These are phyloP conservation scores for Anastatica hierochuntica DNA, from an alignment of 345 rosid genomes.

Conservation along the genomic window DNA sequence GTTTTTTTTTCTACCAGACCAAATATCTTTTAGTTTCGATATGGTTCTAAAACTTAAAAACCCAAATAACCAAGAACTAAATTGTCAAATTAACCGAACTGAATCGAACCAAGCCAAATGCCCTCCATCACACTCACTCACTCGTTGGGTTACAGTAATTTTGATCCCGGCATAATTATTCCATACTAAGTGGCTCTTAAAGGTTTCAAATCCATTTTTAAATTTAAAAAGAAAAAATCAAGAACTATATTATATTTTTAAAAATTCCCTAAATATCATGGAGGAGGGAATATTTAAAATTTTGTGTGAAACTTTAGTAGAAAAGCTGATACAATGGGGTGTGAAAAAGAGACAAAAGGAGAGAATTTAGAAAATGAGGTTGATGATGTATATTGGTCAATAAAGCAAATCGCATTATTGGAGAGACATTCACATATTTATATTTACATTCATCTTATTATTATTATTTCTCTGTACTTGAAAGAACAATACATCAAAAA, in stretches of 20 bases:
- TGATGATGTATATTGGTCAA: slow-evolving; percentile 36
- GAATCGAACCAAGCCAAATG: too few species aligned
- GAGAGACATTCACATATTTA: slow-evolving; percentile 19
- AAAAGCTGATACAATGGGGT: too few species aligned
- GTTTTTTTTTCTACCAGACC: too few species aligned
- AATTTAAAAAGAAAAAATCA: not conserved
- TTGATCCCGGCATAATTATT: too few species aligned
- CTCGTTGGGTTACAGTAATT: too few species aligned
- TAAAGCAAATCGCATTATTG: slow-evolving; percentile 34
- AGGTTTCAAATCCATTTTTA: too few species aligned
- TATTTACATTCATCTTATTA: slow-evolving; percentile 19
- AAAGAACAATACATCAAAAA: slow-evolving; percentile 15
- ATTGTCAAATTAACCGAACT: too few species aligned
- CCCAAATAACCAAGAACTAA: too few species aligned
- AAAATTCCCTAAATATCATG: not conserved
- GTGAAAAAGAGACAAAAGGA: slow-evolving; percentile 30
- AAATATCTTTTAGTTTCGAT: too few species aligned
- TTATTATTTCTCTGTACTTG: slow-evolving; percentile 34
- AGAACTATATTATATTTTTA: not conserved
- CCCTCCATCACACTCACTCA: too few species aligned
- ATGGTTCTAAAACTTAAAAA: too few species aligned
- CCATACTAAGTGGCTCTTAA: too few species aligned
- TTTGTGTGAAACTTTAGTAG: slow-evolving; percentile 14
- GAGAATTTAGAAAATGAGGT: slow-evolving; percentile 21
- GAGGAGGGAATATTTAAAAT: slow-evolving; percentile 15